phyloP scores from a whole-genome alignment of 306 rosid species.

The Cicer yamashitae region DNA sequence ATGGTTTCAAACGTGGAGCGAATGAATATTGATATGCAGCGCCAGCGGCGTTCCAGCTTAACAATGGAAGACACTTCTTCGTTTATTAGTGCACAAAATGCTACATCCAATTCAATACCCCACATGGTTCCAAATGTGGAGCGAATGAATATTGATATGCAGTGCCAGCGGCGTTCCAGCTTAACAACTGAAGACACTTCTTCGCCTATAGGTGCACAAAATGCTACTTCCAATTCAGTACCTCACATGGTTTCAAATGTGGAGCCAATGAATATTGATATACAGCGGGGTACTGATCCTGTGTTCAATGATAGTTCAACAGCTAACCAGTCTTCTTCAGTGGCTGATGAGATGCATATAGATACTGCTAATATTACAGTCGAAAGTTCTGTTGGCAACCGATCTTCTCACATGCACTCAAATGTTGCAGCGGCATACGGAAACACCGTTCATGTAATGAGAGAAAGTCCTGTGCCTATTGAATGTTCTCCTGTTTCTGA shows the following conservation, averaged over 20 bases:
- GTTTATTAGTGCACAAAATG: slow-evolving; percentile 47
- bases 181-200: slow-evolving; percentile 39
- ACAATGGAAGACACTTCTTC: slow-evolving; percentile 40
- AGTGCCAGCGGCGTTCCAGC: not conserved
- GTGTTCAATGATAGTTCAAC: slow-evolving; percentile 33
- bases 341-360: slow-evolving; percentile 48
- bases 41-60: not conserved
- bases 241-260: slow-evolving; percentile 39
- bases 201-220: slow-evolving; percentile 43
- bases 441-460: slow-evolving; percentile 31
- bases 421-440: slow-evolving; percentile 39
- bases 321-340: slow-evolving; percentile 46
- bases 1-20: not conserved
- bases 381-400: slow-evolving; percentile 46
- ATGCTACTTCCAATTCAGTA: slow-evolving; percentile 53
- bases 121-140: slow-evolving; percentile 40
- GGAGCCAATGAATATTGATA: slow-evolving; percentile 50
- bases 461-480: slow-evolving; percentile 24
- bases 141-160: slow-evolving; percentile 49
- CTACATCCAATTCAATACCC: slow-evolving; percentile 51
- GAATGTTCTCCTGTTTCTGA: slow-evolving; percentile 42
- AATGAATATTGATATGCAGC: not conserved
- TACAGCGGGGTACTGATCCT: slow-evolving; percentile 40
- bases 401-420: slow-evolving; percentile 46
- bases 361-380: slow-evolving; percentile 38